Conservation (phyloP, 2,329 filamentous ascomycete genomes). For the Diaporthe vaccinii region DNA sequence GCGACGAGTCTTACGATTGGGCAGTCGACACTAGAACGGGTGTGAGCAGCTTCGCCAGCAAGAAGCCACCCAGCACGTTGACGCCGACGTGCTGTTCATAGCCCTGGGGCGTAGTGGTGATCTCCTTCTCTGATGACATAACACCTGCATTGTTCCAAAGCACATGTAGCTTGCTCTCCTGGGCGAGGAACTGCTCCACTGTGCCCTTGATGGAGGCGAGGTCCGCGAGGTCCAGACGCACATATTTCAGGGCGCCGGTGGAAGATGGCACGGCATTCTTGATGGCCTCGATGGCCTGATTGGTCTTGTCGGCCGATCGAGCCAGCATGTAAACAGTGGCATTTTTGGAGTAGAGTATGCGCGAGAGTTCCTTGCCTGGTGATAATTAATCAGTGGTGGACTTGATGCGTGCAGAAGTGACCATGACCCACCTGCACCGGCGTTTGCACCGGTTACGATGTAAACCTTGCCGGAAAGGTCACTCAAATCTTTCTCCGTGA, state of each 20-base stretch:
- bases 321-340: conserved; percentile 64
- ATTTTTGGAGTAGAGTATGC: conserved; percentile 62
- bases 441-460: conserved; percentile 56
- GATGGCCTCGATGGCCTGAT: conserved; percentile 26
- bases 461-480: conserved; percentile 33
- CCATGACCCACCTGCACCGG: background rate
- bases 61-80: conserved; percentile 29
- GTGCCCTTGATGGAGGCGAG: conserved; percentile 44
- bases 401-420: background rate
- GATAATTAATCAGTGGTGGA: background rate
- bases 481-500: conserved; percentile 27
- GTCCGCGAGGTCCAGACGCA: conserved; percentile 50
- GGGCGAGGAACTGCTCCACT: conserved; percentile 42
- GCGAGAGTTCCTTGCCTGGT: conserved; percentile 60
- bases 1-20: background rate
- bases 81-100: conserved; percentile 24
- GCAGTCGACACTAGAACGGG: conserved; percentile 18
- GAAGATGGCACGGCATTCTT: conserved; percentile 40
- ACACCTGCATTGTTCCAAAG: conserved; percentile 57
- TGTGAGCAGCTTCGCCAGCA: conserved; percentile 17
- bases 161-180: conserved; percentile 50
- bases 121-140: background rate
- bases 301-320: conserved; percentile 45
- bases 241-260: conserved; percentile 42
- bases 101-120: conserved; percentile 18